Evolutionary conservation across 805 yeast species (phyloP).

Genomic region (Ogataea glucozyma): DNA sequence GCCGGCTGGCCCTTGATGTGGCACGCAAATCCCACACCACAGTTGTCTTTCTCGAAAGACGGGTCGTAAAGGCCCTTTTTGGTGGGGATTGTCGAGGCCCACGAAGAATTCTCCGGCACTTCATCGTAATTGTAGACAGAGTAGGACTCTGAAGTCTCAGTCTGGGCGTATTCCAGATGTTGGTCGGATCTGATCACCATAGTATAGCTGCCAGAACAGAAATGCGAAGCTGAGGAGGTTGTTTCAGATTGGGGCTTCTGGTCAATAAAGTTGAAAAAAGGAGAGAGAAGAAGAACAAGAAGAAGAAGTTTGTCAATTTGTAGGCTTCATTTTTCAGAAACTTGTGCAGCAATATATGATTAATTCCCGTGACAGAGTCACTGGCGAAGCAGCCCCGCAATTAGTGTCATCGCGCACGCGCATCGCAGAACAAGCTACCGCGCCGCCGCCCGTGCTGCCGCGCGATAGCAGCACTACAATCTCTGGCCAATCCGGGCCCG

Average conservation of each 20-base stretch:
- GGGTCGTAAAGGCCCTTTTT: conserved; percentile 93
- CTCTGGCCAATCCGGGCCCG: conserved; percentile 16
- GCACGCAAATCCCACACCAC: conserved; percentile 98
- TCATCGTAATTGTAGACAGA: conserved; percentile 69
- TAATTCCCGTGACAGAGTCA: too few species aligned
- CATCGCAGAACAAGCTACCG: too few species aligned
- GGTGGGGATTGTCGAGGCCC: conserved; percentile 89
- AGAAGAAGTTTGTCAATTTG: too few species aligned
- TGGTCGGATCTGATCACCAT: conserved; percentile 35
- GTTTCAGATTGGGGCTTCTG: not conserved
- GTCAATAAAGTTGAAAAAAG: not conserved
- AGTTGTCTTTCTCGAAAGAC: conserved; percentile 90
- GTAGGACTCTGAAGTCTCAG: conserved; percentile 28
- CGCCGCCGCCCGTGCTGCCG: too few species aligned
- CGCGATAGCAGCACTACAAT: too few species aligned
- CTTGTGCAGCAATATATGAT: too few species aligned
- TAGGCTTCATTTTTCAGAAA: too few species aligned
- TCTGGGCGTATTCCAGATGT: conserved; percentile 26
- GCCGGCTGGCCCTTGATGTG: conserved; percentile 85
- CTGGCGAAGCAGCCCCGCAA: too few species aligned
- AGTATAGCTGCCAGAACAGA: conserved; percentile 7
- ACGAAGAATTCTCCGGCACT: conserved; percentile 74
- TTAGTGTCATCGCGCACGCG: too few species aligned
- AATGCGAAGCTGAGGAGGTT: not conserved
- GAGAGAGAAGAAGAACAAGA: not conserved